phyloP scores from a whole-genome alignment of 495 filamentous ascomycete genomes.

The Daldinia bambusicola region DNA sequence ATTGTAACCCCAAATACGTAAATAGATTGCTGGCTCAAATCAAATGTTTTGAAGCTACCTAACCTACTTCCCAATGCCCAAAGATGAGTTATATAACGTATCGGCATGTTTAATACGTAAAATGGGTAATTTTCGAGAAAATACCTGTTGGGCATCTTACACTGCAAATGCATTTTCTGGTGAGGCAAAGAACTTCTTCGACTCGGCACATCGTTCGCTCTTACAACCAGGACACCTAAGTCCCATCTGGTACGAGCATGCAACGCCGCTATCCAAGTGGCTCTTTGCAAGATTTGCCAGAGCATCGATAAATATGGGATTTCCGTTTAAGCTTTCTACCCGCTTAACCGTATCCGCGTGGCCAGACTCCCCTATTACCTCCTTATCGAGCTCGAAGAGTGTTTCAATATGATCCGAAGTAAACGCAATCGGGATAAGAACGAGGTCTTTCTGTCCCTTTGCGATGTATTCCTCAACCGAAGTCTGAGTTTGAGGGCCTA shows the following conservation, averaged over 20 bases:
- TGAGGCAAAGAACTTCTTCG: constrained; percentile 91
- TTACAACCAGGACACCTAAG: constrained; percentile 94
- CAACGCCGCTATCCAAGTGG: constrained; percentile 76
- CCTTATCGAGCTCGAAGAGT: constrained; percentile 91
- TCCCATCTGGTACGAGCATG: constrained; percentile 82
- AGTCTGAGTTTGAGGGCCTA: constrained; percentile 90
- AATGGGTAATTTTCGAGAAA: neutral
- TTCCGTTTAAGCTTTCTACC: constrained; percentile 93
- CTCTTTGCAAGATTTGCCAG: constrained; percentile 84
- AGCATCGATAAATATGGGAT: constrained; percentile 88
- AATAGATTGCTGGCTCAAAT: neutral
- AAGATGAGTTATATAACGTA: neutral
- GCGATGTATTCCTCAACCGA: constrained; percentile 90
- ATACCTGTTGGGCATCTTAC: constrained; percentile 7
- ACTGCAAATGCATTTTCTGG: constrained; percentile 49
- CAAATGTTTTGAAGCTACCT: no score
- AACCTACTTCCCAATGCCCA: neutral
- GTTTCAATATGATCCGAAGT: constrained; percentile 99
- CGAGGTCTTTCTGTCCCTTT: constrained; percentile 88
- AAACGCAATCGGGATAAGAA: constrained; percentile 96
- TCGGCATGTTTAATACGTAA: neutral
- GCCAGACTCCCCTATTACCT: constrained; percentile 91
- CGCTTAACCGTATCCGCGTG: constrained; percentile 83
- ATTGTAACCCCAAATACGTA: neutral
- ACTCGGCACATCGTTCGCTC: constrained; percentile 87